Base-by-base conservation (phyloP, 2,329 filamentous ascomycete species). In the Exophiala bonariae region DNA sequence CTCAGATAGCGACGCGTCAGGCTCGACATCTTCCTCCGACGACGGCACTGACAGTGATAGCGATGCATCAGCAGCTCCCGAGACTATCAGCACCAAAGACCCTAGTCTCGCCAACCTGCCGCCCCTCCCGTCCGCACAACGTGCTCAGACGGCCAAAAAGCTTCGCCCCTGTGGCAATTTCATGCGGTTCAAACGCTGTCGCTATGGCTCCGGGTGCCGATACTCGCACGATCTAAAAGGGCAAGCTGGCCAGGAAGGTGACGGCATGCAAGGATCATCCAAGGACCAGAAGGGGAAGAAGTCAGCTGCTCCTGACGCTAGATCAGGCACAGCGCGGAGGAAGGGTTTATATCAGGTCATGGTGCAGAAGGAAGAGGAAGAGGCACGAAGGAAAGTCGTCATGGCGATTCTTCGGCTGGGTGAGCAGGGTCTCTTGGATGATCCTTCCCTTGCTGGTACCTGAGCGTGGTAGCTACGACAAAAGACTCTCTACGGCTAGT, bases 301-400 rank as follows among this genome's bases (percentile, higher is more conserved):
- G 5, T 31, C 30, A 11, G 35, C 13, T 20, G 64, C 3, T 63
- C 66, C 41, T 13, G 66, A 66, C 50, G 11, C 55, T n/a, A 63
- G 63, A 49, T 47, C 53, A n/a, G n/a, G n/a, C n/a, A n/a, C n/a
- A 7, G 45, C 43, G 28, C 39, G 41, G 22, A 50, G 69, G 48
- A 70, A 73, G 56, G 67, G 70, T 22, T 60, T 76, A 41, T 67
- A 68, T 43, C 68, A 74, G 51, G 63, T 68, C 67, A 64, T 75
- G 45, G 55, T 74, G 33, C 67, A 65, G 26, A 67, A 66, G 39
- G 67, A 74, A 56, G 64, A 65, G 41, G 65, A 69, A 45, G 70
- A 74, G 22, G 67, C 71, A 28, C 61, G 69, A 44, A 66, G 63
- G 36, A 66, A 61, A 33, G 61, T 68, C 9, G 69, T 74, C 65